These are phyloP conservation scores for Plasmodium fragile DNA, from an alignment of 169 alveolate genomes.

Conservation along the genomic window DNA sequence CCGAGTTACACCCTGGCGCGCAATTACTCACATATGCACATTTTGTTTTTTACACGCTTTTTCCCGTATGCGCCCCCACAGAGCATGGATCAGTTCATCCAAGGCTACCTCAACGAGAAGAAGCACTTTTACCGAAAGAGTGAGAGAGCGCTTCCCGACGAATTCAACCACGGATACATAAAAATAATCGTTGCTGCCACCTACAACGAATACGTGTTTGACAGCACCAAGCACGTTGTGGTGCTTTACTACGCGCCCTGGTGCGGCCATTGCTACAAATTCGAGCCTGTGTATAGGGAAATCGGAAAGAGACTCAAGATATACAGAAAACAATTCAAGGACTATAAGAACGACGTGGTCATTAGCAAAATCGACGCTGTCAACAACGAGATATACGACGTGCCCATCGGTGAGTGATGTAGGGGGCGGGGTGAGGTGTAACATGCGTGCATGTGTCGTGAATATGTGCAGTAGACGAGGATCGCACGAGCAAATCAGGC, in stretches of 20 bases:
- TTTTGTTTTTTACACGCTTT: background rate
- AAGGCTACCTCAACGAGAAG: conserved; percentile 13
- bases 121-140: conserved; percentile 71
- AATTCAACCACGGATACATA: conserved; percentile 71
- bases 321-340: conserved; percentile 17
- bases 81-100: conserved; percentile 52
- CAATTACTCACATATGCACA: background rate
- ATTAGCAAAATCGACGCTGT: conserved; percentile 73
- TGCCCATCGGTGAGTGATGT: conserved; percentile 23
- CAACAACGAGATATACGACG: conserved; percentile 62
- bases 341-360: conserved; percentile 41
- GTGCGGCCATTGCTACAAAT: conserved; percentile 94
- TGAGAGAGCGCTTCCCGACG: conserved; percentile 59
- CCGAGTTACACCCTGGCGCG: background rate
- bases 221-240: conserved; percentile 84
- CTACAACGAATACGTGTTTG: conserved; percentile 88
- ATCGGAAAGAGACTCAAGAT: conserved; percentile 68
- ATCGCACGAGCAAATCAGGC: background rate
- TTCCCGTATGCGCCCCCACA: background rate
- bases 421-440: background rate
- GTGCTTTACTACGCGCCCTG: conserved; percentile 96
- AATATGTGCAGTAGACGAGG: background rate
- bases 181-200: conserved; percentile 80
- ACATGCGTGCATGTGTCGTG: background rate
- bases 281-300: conserved; percentile 93